These are phyloP conservation scores for Lodderomyces elongisporus DNA, from an alignment of 1,139 yeast species.

Conservation along the genomic window DNA sequence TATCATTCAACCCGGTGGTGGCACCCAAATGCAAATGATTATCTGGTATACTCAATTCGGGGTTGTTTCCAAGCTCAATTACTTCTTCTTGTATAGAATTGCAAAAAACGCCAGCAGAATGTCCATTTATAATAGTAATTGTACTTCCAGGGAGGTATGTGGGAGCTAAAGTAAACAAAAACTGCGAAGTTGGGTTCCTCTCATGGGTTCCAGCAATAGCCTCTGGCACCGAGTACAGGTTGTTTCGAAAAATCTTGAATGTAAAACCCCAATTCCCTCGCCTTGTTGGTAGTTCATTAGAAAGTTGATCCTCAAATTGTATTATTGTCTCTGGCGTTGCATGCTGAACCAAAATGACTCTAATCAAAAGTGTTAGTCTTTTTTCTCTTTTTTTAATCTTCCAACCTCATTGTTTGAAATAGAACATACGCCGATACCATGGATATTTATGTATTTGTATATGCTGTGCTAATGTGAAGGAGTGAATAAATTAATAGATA, in stretches of 20 bases:
- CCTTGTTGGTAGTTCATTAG: constrained; percentile 56
- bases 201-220: constrained; percentile 24
- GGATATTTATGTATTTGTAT: neutral
- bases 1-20: constrained; percentile 45
- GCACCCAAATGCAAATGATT: constrained; percentile 41
- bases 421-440: constrained; percentile 33
- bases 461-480: no score
- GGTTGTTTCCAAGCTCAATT: constrained; percentile 14
- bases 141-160: constrained; percentile 50
- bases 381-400: constrained; percentile 7
- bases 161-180: constrained; percentile 53
- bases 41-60: constrained; percentile 30
- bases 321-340: constrained; percentile 64
- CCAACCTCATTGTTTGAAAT: neutral
- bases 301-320: constrained; percentile 60
- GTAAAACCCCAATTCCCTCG: constrained; percentile 63
- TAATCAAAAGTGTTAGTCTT: neutral
- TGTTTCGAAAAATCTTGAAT: constrained; percentile 61
- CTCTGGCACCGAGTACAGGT: constrained; percentile 45
- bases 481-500: no score
- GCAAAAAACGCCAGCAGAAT: constrained; percentile 42
- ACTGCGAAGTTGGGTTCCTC: constrained; percentile 39
- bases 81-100: constrained; percentile 35
- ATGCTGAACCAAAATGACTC: constrained; percentile 48
- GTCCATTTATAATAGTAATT: constrained; percentile 50